Base-by-base conservation (phyloP, 2,329 filamentous ascomycete species). In the Phoma sp. region DNA sequence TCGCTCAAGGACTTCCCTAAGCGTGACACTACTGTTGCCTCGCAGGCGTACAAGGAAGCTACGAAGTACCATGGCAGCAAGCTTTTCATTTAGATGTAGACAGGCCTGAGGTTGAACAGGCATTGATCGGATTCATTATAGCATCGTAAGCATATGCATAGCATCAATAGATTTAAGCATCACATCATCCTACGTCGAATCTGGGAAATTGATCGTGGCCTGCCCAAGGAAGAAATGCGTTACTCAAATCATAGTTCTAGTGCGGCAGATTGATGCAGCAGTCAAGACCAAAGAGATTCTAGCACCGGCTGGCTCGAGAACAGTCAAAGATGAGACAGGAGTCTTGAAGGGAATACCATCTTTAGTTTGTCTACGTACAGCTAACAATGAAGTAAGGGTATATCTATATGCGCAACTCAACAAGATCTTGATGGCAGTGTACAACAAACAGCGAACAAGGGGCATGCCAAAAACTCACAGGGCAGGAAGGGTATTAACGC, bases 1-100 rank as follows among this genome's bases (percentile, higher is more conserved):
- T 72, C 68, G 1, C 61, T 76, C 32, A 66, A 74, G 45, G 71
- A 63, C 20, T 76, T 75, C 53, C 73, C 73, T 2, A 53, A 74
- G 49, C 68, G 72, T 25, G 63, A 60, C 3, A 42, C 56, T 7
- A 52, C 58, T 4, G 55, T 60, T 18, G 57, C 57, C 3, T 59
- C 62, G 7, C 59, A 50, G 9, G 56, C 54, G 1, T 73, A 73
- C 33, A 53, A 57, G 11, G 54, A 64, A 17, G 39, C 42, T 9
- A 55, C 57, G 7, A 69, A 69, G 51, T 74, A 74, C 43, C 72
- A 74, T 54, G 73, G 72, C n/a, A 58, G 62, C 12, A 73, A 69
- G 58, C 55, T 73, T 7, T 70, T 70, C 51, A 68, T 73, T 3
- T 74, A 59, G n/a, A 26, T 5, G 2, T 21, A 29, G 32, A 29